These are phyloP conservation scores for Pezizomycotina sp. DNA, from an alignment of 2,329 filamentous ascomycete species.

Conservation along the genomic window DNA sequence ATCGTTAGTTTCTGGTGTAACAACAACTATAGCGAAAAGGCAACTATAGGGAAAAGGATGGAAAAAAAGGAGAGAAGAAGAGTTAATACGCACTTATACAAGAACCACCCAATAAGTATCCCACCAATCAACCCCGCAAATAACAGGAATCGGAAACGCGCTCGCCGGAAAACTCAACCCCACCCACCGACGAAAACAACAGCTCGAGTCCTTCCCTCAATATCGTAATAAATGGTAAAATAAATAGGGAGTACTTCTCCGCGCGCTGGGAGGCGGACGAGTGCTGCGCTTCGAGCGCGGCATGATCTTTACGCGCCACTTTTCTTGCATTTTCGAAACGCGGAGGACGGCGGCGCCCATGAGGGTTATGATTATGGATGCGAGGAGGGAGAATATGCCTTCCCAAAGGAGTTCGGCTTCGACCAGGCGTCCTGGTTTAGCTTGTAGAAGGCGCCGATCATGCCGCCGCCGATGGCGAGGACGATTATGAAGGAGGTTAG, in stretches of 20 bases:
- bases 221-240: conserved; percentile 76
- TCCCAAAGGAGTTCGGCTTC: conserved; percentile 61
- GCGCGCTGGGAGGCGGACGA: conserved; percentile 42
- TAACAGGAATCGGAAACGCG: conserved; percentile 59
- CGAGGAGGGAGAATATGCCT: conserved; percentile 58
- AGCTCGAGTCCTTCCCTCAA: conserved; percentile 72
- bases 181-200: conserved; percentile 78
- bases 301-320: conserved; percentile 72
- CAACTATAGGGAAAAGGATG: neutral
- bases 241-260: conserved; percentile 73
- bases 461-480: conserved; percentile 45
- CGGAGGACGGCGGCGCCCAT: conserved; percentile 68
- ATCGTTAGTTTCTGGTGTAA: too few species aligned
- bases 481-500: conserved; percentile 46
- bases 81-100: conserved; percentile 51
- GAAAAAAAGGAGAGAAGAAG: neutral
- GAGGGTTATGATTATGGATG: conserved; percentile 61
- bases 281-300: conserved; percentile 41
- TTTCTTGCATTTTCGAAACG: conserved; percentile 66
- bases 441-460: conserved; percentile 60
- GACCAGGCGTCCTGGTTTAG: conserved; percentile 52
- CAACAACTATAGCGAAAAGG: neutral
- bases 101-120: conserved; percentile 47
- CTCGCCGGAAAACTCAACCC: conserved; percentile 58
- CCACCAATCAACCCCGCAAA: conserved; percentile 57